Base-by-base conservation (phyloP, 2,329 filamentous ascomycete genomes). In the Pseudogymnoascus sp. region DNA sequence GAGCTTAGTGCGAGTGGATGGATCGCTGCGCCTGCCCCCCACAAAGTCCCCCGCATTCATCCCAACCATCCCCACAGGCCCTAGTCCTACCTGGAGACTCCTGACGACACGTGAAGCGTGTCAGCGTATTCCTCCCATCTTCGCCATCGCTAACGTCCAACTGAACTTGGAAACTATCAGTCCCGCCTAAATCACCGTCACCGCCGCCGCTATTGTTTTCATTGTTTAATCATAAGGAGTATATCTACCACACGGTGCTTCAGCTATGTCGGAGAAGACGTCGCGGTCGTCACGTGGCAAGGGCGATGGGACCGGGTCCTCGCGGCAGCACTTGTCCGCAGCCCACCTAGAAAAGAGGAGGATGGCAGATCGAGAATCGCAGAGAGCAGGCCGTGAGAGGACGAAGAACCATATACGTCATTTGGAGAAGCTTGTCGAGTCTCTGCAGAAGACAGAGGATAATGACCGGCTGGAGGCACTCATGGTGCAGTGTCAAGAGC, bases 341-440 rank as follows among this genome's bases (percentile, higher is more conserved):
- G 48, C 48, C 29, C 48, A 55, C 15, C n/a, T 55, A 9, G 48
- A 55, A 15, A 55, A 9, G 48, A 55, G 48, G 29, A 55, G 48
- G 27, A 55, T 55, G 48, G 48, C 48, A 21, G 48, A 55, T 15
- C 27, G 48, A 10, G 48, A 33, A 55, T 55, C 48, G 10, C 48
- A 55, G 29, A 33, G 48, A 15, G 48, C 48, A 33, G 48, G 48
- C 15, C 48, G 48, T 21, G 48, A 55, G 48, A 55, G 48, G 15
- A 55, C 48, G n/a, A 55, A 55, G 29, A 55, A 55, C 21, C 48
- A 55, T 55, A 55, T 55, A 33, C 48, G 48, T 29, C 48, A 55
- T 29, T 13, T 55, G 7, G 48, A 55, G 48, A 55, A 55, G 29
- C 27, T 35, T 2, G 48, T 55, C 9, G 29, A 55, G 48, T 55